These are phyloP conservation scores for Dothideomycetes sp. DNA, from an alignment of 2,329 filamentous ascomycete genomes.

Conservation along the genomic window DNA sequence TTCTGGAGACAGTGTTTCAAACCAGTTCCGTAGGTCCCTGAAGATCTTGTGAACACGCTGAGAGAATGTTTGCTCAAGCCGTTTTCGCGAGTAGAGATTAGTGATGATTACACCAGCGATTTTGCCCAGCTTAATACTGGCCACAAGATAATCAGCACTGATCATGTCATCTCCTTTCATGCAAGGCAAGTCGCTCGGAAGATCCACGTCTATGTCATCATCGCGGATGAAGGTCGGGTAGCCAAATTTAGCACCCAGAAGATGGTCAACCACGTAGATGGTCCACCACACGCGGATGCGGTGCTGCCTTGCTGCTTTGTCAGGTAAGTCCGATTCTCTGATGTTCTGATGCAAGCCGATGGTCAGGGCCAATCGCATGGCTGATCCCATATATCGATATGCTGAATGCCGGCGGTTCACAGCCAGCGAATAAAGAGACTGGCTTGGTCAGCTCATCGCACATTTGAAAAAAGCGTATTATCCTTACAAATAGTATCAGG, in stretches of 20 bases:
- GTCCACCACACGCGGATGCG: slow-evolving; percentile 25
- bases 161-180: slow-evolving; percentile 20
- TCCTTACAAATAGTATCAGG: slow-evolving; percentile 32
- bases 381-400: slow-evolving; percentile 32
- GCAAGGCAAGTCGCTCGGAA: slow-evolving; percentile 24
- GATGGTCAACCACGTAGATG: slow-evolving; percentile 21
- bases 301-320: slow-evolving; percentile 22
- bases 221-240: slow-evolving; percentile 22
- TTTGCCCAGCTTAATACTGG: slow-evolving; percentile 29
- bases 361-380: slow-evolving; percentile 31
- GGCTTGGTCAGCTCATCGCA: neutral
- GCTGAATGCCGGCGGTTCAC: slow-evolving; percentile 36
- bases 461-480: slow-evolving; percentile 2
- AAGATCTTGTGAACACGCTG: slow-evolving; percentile 26
- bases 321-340: slow-evolving; percentile 28
- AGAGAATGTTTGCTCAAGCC: slow-evolving; percentile 20
- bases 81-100: slow-evolving; percentile 18
- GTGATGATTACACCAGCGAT: slow-evolving; percentile 18
- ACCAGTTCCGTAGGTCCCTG: slow-evolving; percentile 25
- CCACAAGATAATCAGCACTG: slow-evolving; percentile 26
- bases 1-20: slow-evolving; percentile 22
- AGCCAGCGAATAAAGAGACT: slow-evolving; percentile 35
- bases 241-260: slow-evolving; percentile 24
- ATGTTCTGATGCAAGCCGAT: slow-evolving; percentile 35
- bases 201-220: slow-evolving; percentile 28